Percentiles rank a stretch among this genome's conserved stretches.
Conservation (phyloP, 2,329 filamentous ascomycete genomes). For the Apiospora hydei region DNA sequence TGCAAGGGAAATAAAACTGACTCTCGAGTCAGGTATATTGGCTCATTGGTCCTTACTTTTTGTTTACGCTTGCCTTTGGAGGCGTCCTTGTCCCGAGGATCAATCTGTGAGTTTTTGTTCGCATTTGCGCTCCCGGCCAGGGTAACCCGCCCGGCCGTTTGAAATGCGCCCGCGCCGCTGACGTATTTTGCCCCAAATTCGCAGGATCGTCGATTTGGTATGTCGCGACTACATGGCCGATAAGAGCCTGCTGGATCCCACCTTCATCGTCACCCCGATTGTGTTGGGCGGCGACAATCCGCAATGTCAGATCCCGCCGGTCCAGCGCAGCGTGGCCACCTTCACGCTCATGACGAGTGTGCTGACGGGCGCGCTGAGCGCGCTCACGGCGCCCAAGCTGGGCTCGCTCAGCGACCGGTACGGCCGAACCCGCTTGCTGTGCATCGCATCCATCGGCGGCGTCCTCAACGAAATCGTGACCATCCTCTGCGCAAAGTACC, state of each 20-base stretch:
- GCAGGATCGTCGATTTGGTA: constrained; percentile 77
- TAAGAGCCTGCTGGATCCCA: constrained; percentile 63
- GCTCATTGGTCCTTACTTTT: constrained; percentile 79
- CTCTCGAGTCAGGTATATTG: constrained; percentile 70
- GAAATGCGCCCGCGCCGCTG: constrained; percentile 23
- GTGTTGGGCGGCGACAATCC: constrained; percentile 74
- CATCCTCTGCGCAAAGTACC: constrained; percentile 78
- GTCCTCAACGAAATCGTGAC: constrained; percentile 78
- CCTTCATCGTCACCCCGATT: constrained; percentile 67
- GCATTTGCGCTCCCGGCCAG: not conserved
- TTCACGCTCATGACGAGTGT: constrained; percentile 82
- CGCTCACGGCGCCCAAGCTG: constrained; percentile 81
- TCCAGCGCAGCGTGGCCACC: constrained; percentile 77
- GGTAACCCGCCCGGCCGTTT: not conserved
- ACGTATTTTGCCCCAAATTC: constrained; percentile 24
- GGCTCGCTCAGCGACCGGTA: constrained; percentile 87
- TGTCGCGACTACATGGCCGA: constrained; percentile 85
- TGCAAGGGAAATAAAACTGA: constrained; percentile 16
- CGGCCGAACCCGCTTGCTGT: constrained; percentile 78
- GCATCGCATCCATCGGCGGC: constrained; percentile 76
- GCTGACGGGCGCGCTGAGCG: constrained; percentile 77
- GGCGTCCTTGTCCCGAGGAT: constrained; percentile 86
- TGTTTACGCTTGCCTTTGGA: constrained; percentile 87
- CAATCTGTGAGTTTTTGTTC: constrained; percentile 65
- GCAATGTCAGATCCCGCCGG: constrained; percentile 80